Evolutionary conservation across 179 eudicot species (phyloP).

Genomic region (Silene vulgaris): DNA sequence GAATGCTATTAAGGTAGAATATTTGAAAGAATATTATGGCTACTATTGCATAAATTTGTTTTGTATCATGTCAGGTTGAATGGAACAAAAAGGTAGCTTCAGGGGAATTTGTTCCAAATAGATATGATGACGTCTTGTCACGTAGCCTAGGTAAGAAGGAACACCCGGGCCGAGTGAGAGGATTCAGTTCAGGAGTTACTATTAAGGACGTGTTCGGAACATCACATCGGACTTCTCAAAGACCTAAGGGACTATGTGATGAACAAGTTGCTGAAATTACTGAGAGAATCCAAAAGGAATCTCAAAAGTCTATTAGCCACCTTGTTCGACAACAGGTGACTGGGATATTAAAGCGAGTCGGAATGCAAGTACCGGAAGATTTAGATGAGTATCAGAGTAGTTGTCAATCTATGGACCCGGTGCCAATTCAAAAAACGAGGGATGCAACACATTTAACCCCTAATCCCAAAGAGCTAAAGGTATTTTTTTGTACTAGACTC

Average conservation of each 20-base stretch:
- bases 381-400: constrained; percentile 2
- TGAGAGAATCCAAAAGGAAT: background rate
- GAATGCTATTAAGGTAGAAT: background rate
- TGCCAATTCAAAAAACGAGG: background rate
- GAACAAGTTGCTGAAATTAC: background rate
- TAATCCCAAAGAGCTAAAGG: background rate
- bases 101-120: constrained; percentile 5
- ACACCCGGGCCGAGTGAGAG: constrained; percentile 8
- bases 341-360: background rate
- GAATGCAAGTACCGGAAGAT: background rate
- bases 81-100: background rate
- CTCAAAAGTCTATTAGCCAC: background rate
- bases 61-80: background rate
- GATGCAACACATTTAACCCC: background rate
- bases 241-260: background rate
- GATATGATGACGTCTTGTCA: background rate
- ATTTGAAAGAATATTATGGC: too few relatives aligned
- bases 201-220: constrained; percentile 2
- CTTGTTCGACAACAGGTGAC: background rate
- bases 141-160: constrained; percentile 6
- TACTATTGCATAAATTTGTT: too few relatives aligned
- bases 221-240: constrained; percentile 6
- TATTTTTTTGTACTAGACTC: background rate
- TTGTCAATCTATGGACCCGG: background rate
- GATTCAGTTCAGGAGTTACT: constrained; percentile 2